Conservation (phyloP, 805 yeast genomes). For the Zygosaccharomyces kombuchaensis region DNA sequence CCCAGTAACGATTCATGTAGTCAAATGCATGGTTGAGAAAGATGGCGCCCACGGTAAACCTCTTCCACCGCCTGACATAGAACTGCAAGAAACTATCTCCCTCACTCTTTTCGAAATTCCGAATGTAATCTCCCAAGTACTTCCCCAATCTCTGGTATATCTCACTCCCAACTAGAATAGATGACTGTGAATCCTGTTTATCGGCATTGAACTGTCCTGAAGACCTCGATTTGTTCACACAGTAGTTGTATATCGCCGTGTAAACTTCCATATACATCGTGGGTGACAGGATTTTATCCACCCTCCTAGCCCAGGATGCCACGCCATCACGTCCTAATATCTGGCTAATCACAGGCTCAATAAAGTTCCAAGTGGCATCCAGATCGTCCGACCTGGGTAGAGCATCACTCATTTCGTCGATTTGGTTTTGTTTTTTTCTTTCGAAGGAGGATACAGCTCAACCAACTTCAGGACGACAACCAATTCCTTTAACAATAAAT, state of each 20-base stretch:
- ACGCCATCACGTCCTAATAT: constrained; percentile 58
- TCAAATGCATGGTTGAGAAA: constrained; percentile 90
- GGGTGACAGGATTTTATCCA: constrained; percentile 60
- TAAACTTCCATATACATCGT: constrained; percentile 84
- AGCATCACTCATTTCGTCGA: constrained; percentile 25
- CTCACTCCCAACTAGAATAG: constrained; percentile 78
- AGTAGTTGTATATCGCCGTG: constrained; percentile 88
- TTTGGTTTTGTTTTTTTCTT: background rate
- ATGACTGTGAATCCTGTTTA: constrained; percentile 35
- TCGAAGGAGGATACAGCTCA: background rate
- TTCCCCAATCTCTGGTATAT: constrained; percentile 67
- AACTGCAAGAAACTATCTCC: constrained; percentile 71
- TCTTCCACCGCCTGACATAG: constrained; percentile 83
- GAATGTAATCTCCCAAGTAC: constrained; percentile 60
- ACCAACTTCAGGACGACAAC: background rate
- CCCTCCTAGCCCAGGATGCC: constrained; percentile 31
- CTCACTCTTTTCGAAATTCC: constrained; percentile 45
- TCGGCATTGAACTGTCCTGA: constrained; percentile 39
- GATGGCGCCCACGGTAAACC: constrained; percentile 87
- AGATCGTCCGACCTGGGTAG: constrained; percentile 58
- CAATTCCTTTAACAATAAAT: background rate
- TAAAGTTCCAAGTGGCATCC: constrained; percentile 69
- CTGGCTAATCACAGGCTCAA: constrained; percentile 69
- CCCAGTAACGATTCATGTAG: constrained; percentile 97
- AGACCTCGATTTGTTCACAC: constrained; percentile 70